These are phyloP conservation scores for Boehmeria nivea DNA, from an alignment of 306 rosid species.

Conservation along the genomic window DNA sequence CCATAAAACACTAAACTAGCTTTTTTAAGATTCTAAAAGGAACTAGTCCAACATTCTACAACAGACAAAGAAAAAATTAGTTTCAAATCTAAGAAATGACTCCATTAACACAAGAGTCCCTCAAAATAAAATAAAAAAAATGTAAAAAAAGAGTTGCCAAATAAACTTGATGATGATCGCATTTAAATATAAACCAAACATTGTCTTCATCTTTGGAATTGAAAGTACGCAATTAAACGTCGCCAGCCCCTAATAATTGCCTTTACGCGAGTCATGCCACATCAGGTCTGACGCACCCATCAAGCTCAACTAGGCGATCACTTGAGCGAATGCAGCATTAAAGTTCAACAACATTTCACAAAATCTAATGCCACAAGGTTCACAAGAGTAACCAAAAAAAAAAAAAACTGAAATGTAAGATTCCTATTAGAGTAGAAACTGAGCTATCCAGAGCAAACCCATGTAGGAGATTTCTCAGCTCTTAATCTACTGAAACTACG, in stretches of 20 bases:
- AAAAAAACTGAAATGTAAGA: too few species aligned
- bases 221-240: neutral
- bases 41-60: neutral
- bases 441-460: too few species aligned
- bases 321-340: neutral
- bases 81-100: neutral
- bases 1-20: neutral
- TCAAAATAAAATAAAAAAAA: too few species aligned
- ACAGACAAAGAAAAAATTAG: neutral
- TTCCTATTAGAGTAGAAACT: too few species aligned
- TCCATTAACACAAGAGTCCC: neutral
- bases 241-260: neutral
- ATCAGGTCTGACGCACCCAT: neutral
- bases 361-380: neutral
- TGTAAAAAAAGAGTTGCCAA: too few species aligned
- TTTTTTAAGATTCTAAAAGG: neutral
- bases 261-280: neutral
- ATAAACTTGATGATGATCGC: neutral
- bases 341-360: neutral
- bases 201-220: neutral
- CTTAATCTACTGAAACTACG: too few species aligned
- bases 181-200: neutral
- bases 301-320: slow-evolving; percentile 6
- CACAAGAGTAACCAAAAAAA: too few species aligned
- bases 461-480: too few species aligned